phyloP scores from a whole-genome alignment of 371 early-diverging fungal genomes.

The Haplosporangium sp. region DNA sequence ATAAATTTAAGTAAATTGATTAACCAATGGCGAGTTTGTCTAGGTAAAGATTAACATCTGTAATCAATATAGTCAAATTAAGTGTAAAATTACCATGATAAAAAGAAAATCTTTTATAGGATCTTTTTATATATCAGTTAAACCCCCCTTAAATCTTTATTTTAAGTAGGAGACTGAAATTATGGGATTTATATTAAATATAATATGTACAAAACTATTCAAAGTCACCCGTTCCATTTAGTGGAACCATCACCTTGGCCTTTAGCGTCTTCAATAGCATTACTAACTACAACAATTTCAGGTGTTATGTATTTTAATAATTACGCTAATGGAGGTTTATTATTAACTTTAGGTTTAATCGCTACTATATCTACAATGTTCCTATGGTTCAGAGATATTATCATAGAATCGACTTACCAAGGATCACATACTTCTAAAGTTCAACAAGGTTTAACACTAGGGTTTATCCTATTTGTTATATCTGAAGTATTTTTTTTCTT shows the following conservation, averaged over 20 bases:
- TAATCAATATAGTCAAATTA: conserved; percentile 29
- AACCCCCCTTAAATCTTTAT: neutral
- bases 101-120: neutral
- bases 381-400: conserved; percentile 47
- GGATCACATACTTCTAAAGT: conserved; percentile 34
- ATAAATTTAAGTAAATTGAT: conserved; percentile 4
- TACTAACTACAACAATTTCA: conserved; percentile 54
- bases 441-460: conserved; percentile 39
- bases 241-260: conserved; percentile 50
- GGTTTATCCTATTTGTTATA: conserved; percentile 54
- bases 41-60: conserved; percentile 16
- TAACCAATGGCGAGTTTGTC: conserved; percentile 15
- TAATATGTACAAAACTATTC: conserved; percentile 16
- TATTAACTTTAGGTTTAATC: conserved; percentile 51
- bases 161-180: neutral
- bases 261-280: conserved; percentile 52
- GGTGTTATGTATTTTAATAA: conserved; percentile 51
- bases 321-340: conserved; percentile 36
- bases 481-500: conserved; percentile 57
- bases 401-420: conserved; percentile 32
- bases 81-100: conserved; percentile 23
- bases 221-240: conserved; percentile 14
- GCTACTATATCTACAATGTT: conserved; percentile 31
- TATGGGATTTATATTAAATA: conserved; percentile 10
- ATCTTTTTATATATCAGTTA: conserved; percentile 2